Base-by-base conservation (phyloP, 2,329 filamentous ascomycete species). In the Arthrobotrys megalospora region DNA sequence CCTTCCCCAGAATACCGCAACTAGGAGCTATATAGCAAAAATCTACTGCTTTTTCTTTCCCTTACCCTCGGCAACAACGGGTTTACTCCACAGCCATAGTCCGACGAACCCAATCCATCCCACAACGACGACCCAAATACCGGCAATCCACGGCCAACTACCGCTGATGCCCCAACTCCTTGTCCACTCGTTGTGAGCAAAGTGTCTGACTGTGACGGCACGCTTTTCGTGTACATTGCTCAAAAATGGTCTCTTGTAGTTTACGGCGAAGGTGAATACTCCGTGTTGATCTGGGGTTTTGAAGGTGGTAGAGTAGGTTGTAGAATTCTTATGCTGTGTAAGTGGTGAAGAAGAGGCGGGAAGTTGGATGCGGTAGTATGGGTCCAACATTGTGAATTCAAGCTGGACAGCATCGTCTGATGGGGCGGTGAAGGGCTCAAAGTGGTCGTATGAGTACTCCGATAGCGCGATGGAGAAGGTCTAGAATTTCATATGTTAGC, bases 321-420 rank as follows among this genome's bases (percentile, higher is more conserved):
- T 91, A 80, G 90, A 90, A 82, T 93, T 91, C 34, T 79, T 75
- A 16, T 69, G 38, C 7, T 68, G 38, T 36, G 41, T 34, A 1
- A 67, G 68, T 87, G 85, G 0, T 90, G 87, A 87, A 36, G 85
- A 85, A 8, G 87, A 84, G 12, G 89, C 88, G 7, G 86, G 82
- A 36, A 99, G 90, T 76, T 90, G 87, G 38, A 98, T 88, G 48
- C 96, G 94, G 86, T 97, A 92, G 90, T 97, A 98, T 71, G 96
- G 95, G 0, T 95, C 97, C 55, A 99, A 91, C 96, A 98, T 99
- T 86, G 91, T 94, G 87, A 98, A 97, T 85, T 99, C 96, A 79
- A 99, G 92, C 85, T 99, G 96, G 38, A 99, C 84, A 32, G 87
- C 88, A 84, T 99, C 96, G 79, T 86, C 87, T 7, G 87, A 83